These are phyloP conservation scores for Phytophthora pistaciae DNA, from an alignment of 352 stramenopile genomes.

Conservation along the genomic window DNA sequence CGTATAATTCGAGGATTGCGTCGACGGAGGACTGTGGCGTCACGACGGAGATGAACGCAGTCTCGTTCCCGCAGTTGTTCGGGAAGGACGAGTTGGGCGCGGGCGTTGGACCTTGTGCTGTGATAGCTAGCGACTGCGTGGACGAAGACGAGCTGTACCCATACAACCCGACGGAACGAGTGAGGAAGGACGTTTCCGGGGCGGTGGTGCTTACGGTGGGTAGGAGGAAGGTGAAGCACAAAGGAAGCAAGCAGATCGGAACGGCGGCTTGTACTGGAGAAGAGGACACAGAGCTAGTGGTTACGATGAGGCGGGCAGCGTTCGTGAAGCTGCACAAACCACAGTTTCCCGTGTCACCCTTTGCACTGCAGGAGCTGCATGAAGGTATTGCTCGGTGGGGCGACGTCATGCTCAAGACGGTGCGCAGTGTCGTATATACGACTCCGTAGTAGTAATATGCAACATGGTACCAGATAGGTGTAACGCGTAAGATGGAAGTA, in stretches of 20 bases:
- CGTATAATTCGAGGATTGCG: constrained; percentile 39
- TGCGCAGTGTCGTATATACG: constrained; percentile 39
- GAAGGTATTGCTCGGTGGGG: constrained; percentile 40
- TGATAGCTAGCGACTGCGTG: constrained; percentile 36
- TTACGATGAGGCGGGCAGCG: constrained; percentile 33
- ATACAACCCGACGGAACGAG: constrained; percentile 35
- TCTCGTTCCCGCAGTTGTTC: constrained; percentile 40
- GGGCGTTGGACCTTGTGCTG: constrained; percentile 21
- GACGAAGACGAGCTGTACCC: constrained; percentile 53
- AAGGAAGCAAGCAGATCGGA: constrained; percentile 8
- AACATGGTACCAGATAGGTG: too few species aligned
- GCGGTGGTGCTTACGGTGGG: constrained; percentile 28
- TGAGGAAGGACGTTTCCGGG: constrained; percentile 46
- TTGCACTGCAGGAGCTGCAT: constrained; percentile 36
- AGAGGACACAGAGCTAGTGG: constrained; percentile 37
- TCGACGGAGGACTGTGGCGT: constrained; percentile 28
- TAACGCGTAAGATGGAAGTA: too few species aligned
- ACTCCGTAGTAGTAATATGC: constrained; percentile 21
- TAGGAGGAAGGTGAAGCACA: constrained; percentile 19
- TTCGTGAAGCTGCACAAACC: constrained; percentile 42
- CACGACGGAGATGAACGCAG: constrained; percentile 43
- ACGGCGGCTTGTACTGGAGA: neutral
- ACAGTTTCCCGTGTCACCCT: constrained; percentile 26
- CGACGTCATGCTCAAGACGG: constrained; percentile 47
- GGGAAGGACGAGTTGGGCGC: constrained; percentile 22